Evolutionary conservation across 2,329 filamentous ascomycete species (phyloP).

Genomic region (Cercospora sp.): DNA sequence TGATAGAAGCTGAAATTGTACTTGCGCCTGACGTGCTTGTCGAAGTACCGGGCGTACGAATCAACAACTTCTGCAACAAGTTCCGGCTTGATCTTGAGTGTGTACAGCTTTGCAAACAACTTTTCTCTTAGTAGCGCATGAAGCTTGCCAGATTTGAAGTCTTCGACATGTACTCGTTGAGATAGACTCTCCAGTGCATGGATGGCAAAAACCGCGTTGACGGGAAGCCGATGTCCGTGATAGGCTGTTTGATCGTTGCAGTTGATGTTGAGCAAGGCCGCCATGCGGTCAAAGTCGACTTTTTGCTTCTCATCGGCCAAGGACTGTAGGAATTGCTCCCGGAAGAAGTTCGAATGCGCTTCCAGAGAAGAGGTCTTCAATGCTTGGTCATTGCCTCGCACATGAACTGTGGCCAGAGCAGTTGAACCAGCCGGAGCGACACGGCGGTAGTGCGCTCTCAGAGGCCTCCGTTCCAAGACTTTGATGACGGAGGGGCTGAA

Average conservation of each 20-base stretch:
- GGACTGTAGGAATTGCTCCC: neutral
- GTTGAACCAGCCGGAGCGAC: conserved; percentile 27
- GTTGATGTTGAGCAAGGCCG: conserved; percentile 1
- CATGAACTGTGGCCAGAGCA: neutral
- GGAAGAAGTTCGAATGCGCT: neutral
- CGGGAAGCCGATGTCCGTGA: neutral
- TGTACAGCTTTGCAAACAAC: conserved; percentile 11
- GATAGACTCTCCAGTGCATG: conserved; percentile 5
- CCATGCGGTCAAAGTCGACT: conserved; percentile 4
- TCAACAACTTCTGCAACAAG: conserved; percentile 1
- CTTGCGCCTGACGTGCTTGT: neutral
- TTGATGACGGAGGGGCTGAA: conserved; percentile 15
- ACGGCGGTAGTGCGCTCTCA: conserved; percentile 14
- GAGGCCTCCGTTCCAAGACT: conserved; percentile 23
- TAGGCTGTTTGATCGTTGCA: neutral
- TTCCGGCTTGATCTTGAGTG: neutral
- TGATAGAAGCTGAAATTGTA: neutral
- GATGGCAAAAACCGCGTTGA: conserved; percentile 15
- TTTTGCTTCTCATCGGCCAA: neutral
- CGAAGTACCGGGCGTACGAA: conserved; percentile 3
- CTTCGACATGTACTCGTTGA: neutral
- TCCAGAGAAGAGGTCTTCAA: neutral
- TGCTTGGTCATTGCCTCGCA: neutral
- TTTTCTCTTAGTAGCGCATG: neutral
- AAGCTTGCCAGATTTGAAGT: neutral